Evolutionary conservation across 2,329 filamentous ascomycete genomes (phyloP).

Genomic region (Microdochium nivale): DNA sequence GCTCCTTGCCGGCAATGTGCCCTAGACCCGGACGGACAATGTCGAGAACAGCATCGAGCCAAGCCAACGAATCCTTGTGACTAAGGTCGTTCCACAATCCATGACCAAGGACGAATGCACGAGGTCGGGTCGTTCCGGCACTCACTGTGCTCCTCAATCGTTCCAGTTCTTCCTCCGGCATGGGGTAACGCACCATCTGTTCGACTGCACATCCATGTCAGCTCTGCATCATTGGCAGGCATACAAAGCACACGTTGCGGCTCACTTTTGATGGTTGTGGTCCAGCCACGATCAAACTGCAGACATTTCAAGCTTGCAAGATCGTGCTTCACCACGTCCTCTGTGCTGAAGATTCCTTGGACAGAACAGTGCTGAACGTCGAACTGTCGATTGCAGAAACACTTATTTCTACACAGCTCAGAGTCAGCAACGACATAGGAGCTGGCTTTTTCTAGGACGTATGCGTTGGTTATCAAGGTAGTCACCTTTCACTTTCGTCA

Average conservation of each 20-base stretch:
- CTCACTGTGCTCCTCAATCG: constrained; percentile 27
- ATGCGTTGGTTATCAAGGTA: constrained; percentile 1
- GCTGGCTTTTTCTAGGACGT: not conserved
- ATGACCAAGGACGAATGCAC: constrained; percentile 35
- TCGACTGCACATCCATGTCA: constrained; percentile 20
- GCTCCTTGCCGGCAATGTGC: constrained; percentile 7
- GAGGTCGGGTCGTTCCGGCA: constrained; percentile 17
- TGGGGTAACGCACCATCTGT: constrained; percentile 32
- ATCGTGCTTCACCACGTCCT: constrained; percentile 32
- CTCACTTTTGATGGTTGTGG: constrained; percentile 17
- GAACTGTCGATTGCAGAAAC: constrained; percentile 40
- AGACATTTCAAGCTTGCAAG: constrained; percentile 30
- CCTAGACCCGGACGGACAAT: constrained; percentile 16
- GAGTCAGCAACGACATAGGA: constrained; percentile 2
- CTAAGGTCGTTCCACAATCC: constrained; percentile 39
- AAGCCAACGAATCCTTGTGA: constrained; percentile 27
- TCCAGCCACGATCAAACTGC: constrained; percentile 19
- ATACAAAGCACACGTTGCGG: not conserved
- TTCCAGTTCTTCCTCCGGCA: constrained; percentile 27
- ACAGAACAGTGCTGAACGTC: constrained; percentile 38
- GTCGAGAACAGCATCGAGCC: constrained; percentile 27
- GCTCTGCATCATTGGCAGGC: not conserved
- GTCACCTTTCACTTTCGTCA: constrained; percentile 29
- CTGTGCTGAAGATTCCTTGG: constrained; percentile 37
- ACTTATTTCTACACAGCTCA: constrained; percentile 23